Base-by-base conservation (phyloP, 2,329 filamentous ascomycete species). In the Curvularia eragrostidis region DNA sequence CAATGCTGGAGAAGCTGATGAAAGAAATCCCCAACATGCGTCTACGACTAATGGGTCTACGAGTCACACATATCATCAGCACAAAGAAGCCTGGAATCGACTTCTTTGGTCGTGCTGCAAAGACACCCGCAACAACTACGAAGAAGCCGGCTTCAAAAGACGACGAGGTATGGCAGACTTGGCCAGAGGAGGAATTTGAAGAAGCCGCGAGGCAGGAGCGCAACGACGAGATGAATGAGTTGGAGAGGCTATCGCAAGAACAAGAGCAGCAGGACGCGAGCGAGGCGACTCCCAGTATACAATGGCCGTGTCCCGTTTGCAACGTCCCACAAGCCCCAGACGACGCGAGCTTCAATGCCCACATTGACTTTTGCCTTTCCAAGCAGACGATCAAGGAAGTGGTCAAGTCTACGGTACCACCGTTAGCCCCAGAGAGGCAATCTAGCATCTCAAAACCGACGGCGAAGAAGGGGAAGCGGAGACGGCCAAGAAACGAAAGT, bases 301-400 rank as follows among this genome's bases (percentile, higher is more conserved):
- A 87, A 46, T 98, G 93, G 93, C 84, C 89, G 36, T 99, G 95
- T 75, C 95, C 95, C 0, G 91, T 98, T 43, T 99, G 95, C 75
- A 79, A 81, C n/a, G 82, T 89, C 15, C 88, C 91, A 0, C 93
- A 97, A 70, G 70, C 81, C 0, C 85, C 92, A 0, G 84, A 94
- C 48, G 92, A 97, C 73, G 83, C 83, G 44, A 80, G 79, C 0
- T 96, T 98, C 78, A 99, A 99, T 66, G 86, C 90, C 55, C 95
- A 99, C 71, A 93, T 99, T 50, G 95, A 99, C 74, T 85, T 90
- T 8, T 99, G 95, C 74, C 83, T 99, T 1, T 97, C 93, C 0
- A 84, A 89, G 54, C 87, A 91, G 70, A 91, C 92, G 0, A 98
- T 99, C 67, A 89, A 89, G 44, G 91, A 97, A 68, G 89, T 87